Evolutionary conservation across 2,329 filamentous ascomycete genomes (phyloP).

Genomic region (Rutstroemia sp.): DNA sequence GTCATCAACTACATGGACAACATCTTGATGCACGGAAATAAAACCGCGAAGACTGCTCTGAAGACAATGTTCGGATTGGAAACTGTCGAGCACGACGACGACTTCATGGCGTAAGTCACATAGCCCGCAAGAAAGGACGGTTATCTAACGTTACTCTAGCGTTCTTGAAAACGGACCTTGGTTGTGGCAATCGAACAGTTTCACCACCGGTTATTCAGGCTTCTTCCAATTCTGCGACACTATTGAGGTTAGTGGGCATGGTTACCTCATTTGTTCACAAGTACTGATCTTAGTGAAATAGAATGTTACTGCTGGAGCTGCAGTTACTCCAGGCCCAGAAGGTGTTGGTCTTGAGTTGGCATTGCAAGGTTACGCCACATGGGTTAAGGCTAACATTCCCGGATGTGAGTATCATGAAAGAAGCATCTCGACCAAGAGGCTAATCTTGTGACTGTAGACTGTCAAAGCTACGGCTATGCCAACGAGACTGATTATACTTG

Average conservation of each 20-base stretch:
- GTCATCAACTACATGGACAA: constrained; percentile 49
- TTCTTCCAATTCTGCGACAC: constrained; percentile 39
- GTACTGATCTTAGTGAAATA: background rate
- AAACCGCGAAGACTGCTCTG: constrained; percentile 35
- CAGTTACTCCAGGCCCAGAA: constrained; percentile 28
- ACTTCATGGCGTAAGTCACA: constrained; percentile 3
- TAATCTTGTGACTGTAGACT: constrained; percentile 31
- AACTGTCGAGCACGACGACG: constrained; percentile 18
- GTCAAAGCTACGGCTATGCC: constrained; percentile 40
- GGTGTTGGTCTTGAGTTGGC: constrained; percentile 49
- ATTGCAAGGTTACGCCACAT: constrained; percentile 46
- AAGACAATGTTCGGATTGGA: constrained; percentile 46
- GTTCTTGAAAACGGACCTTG: constrained; percentile 49
- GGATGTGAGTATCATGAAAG: constrained; percentile 34
- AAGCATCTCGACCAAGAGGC: background rate
- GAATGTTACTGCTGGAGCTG: constrained; percentile 28
- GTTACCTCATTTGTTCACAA: background rate
- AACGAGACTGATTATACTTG: constrained; percentile 39
- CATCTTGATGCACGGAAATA: constrained; percentile 36
- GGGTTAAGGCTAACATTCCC: constrained; percentile 41
- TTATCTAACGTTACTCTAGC: constrained; percentile 19
- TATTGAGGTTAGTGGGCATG: constrained; percentile 29
- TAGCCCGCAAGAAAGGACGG: background rate
- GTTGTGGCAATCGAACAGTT: constrained; percentile 48
- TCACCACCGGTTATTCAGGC: constrained; percentile 39